Percentiles rank a stretch among this genome's conserved stretches.
Conservation (phyloP, 2,329 filamentous ascomycete genomes). For the Eutypa lata region DNA sequence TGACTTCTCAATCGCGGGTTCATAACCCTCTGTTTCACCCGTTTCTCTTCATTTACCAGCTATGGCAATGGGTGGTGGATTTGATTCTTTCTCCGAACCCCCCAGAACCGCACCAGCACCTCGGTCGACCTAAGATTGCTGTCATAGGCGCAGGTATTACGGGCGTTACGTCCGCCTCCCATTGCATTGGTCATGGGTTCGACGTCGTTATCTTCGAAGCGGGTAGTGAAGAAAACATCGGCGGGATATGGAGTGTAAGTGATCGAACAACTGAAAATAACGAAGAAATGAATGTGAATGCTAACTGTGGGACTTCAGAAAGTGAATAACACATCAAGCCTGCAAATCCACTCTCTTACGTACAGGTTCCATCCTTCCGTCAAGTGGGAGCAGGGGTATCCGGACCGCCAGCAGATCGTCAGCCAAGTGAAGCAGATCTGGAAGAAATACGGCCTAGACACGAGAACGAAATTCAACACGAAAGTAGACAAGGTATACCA, state of each 20-base stretch:
- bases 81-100: conserved; percentile 67
- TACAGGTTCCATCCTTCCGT: conserved; percentile 84
- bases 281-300: too few species aligned
- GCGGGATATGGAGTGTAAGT: conserved; percentile 77
- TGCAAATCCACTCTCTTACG: conserved; percentile 85
- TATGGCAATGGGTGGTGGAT: conserved; percentile 63
- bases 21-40: conserved; percentile 47
- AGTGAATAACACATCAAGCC: conserved; percentile 77
- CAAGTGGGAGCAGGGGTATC: conserved; percentile 72
- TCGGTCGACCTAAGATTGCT: conserved; percentile 64
- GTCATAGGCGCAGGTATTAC: conserved; percentile 71
- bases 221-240: conserved; percentile 61
- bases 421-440: conserved; percentile 69
- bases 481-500: conserved; percentile 67
- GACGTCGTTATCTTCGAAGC: conserved; percentile 78
- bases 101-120: conserved; percentile 53
- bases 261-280: too few species aligned
- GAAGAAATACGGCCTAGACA: conserved; percentile 69
- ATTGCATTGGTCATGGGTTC: conserved; percentile 83
- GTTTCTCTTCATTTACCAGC: conserved; percentile 59
- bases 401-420: conserved; percentile 71
- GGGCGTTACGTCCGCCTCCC: conserved; percentile 73
- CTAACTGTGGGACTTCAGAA: conserved; percentile 39
- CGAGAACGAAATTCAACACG: conserved; percentile 69
- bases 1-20: conserved; percentile 17